Percentiles rank a stretch among this genome's conserved stretches.
These are phyloP conservation scores for Hypomontagnella monticulosa DNA, from an alignment of 495 filamentous ascomycete genomes.

Conservation along the genomic window DNA sequence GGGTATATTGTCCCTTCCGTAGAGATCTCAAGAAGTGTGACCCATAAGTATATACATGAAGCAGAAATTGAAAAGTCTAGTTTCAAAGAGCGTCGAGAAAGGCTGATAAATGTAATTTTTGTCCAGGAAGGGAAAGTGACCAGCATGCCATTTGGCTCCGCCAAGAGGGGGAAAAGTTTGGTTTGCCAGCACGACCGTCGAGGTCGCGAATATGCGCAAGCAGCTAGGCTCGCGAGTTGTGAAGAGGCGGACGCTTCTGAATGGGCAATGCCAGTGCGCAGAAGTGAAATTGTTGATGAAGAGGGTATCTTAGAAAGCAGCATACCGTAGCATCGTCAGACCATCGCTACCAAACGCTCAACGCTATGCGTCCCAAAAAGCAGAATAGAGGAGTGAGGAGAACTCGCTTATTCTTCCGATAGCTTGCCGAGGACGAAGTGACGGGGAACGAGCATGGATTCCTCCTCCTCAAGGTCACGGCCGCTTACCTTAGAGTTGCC, in stretches of 20 bases:
- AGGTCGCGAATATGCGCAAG: slow-evolving; percentile 38
- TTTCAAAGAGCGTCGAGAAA: slow-evolving; percentile 33
- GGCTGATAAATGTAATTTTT: slow-evolving; percentile 18
- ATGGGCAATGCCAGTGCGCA: slow-evolving; percentile 14
- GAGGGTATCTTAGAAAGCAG: slow-evolving; percentile 30
- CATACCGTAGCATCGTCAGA: slow-evolving; percentile 37
- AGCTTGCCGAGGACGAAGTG: slow-evolving; percentile 47
- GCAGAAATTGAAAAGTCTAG: slow-evolving; percentile 17
- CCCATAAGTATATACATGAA: slow-evolving; percentile 33
- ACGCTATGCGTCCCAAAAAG: slow-evolving; percentile 33
- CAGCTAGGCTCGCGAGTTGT: slow-evolving; percentile 33
- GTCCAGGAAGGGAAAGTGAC: slow-evolving; percentile 32
- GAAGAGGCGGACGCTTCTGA: slow-evolving; percentile 25
- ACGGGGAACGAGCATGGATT: slow-evolving; percentile 34
- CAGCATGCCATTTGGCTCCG: slow-evolving; percentile 26
- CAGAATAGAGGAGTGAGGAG: slow-evolving; percentile 9
- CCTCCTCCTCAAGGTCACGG: slow-evolving; percentile 24
- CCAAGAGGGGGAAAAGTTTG: slow-evolving; percentile 12
- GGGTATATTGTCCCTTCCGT: slow-evolving; percentile 26
- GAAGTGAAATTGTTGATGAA: slow-evolving; percentile 27
- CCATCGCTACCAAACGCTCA: slow-evolving; percentile 43
- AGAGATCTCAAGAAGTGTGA: slow-evolving; percentile 20
- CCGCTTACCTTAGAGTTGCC: slow-evolving; percentile 42
- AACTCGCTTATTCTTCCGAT: slow-evolving; percentile 28
- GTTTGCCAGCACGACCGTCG: slow-evolving; percentile 39